These are phyloP conservation scores for Moniliella sp. DNA, from an alignment of 1,284 basidiomycete species.

Conservation along the genomic window DNA sequence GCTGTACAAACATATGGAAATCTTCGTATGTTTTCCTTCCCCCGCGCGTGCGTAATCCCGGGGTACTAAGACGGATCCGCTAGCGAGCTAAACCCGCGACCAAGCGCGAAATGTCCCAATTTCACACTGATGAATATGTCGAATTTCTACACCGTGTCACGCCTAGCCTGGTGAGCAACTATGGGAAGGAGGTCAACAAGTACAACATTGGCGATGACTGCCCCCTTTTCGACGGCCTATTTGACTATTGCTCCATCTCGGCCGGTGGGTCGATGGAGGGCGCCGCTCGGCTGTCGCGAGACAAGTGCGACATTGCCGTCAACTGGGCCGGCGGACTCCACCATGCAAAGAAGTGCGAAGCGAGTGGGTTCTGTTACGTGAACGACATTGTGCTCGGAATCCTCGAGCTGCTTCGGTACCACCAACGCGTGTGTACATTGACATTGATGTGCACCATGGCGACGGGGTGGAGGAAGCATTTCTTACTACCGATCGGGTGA, in stretches of 20 bases:
- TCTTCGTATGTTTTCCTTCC: no score
- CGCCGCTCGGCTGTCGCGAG: slow-evolving; percentile 72
- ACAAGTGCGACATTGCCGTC: slow-evolving; percentile 94
- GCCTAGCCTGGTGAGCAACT: slow-evolving; percentile 64
- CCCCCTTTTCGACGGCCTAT: slow-evolving; percentile 93
- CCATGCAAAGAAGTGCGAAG: slow-evolving; percentile 95
- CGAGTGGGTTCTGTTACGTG: slow-evolving; percentile 93
- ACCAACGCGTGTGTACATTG: slow-evolving; percentile 87
- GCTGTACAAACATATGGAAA: slow-evolving; percentile 37
- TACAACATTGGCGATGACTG: slow-evolving; percentile 89
- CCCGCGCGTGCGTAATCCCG: no score
- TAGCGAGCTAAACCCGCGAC: slow-evolving; percentile 85
- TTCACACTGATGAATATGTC: slow-evolving; percentile 80
- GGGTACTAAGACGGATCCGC: no score
- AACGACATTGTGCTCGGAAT: slow-evolving; percentile 97
- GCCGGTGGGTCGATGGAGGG: slow-evolving; percentile 99
- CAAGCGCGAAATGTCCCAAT: slow-evolving; percentile 88
- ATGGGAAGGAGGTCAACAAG: slow-evolving; percentile 83
- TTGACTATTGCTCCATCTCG: slow-evolving; percentile 92
- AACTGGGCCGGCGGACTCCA: slow-evolving; percentile 97
- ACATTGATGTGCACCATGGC: slow-evolving; percentile 95
- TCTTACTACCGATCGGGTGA: slow-evolving; percentile 92
- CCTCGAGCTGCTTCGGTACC: slow-evolving; percentile 77
- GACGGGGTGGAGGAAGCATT: slow-evolving; percentile 99
- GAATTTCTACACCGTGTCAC: slow-evolving; percentile 66